A percentile compares a stretch with the other conserved stretches of the same genome.
Evolutionary conservation across 257 asterid species (phyloP).

Genomic region (Galeopsis tetrahit): DNA sequence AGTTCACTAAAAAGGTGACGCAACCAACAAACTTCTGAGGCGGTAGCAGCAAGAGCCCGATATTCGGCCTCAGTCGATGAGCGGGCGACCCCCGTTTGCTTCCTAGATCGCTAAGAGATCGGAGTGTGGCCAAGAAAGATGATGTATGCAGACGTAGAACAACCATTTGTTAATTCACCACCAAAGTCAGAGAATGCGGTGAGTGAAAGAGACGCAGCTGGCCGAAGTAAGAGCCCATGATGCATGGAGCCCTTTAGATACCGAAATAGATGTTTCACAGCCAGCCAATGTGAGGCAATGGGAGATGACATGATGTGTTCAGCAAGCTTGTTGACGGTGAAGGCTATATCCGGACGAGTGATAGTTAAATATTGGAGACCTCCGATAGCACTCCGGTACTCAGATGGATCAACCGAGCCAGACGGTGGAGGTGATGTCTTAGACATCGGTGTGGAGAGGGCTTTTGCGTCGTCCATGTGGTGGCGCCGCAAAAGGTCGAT

Average conservation of each 20-base stretch:
- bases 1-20: not conserved
- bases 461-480: not conserved
- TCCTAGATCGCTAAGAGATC: no score
- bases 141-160: not conserved
- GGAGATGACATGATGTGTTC: not conserved
- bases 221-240: not conserved
- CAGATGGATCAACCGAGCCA: not conserved
- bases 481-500: not conserved
- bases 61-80: not conserved
- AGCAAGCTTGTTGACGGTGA: not conserved
- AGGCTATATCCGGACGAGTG: not conserved
- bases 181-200: not conserved
- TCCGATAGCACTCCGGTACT: not conserved
- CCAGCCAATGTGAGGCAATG: not conserved
- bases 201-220: not conserved
- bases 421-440: not conserved
- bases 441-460: no score
- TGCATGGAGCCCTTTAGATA: not conserved
- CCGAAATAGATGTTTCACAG: not conserved
- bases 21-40: not conserved
- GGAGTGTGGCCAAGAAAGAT: not conserved
- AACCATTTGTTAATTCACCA: not conserved
- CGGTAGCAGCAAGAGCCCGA: not conserved
- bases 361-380: not conserved
- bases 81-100: not conserved